Evolutionary conservation across 2,329 filamentous ascomycete species (phyloP).

Genomic region (Epicoccum nigrum): DNA sequence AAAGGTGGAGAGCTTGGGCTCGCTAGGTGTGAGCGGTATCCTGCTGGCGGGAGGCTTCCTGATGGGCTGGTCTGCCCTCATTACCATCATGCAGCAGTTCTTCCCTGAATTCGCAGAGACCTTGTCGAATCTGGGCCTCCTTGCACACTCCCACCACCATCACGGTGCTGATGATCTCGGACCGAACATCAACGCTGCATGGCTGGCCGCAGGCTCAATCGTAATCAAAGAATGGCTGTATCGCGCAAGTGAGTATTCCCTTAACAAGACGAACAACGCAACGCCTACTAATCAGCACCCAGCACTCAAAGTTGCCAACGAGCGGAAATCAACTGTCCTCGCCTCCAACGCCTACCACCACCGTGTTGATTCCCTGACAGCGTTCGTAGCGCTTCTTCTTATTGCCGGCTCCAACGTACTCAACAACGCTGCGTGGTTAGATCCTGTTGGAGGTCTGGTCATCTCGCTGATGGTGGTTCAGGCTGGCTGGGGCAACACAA

Average conservation of each 20-base stretch:
- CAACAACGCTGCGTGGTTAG: conserved; percentile 85
- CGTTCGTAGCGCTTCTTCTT: conserved; percentile 86
- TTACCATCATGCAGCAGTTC: conserved; percentile 59
- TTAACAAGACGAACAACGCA: too few species aligned
- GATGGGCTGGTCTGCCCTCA: conserved; percentile 77
- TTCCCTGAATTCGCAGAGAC: conserved; percentile 54
- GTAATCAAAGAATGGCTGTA: conserved; percentile 97
- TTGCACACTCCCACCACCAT: conserved; percentile 68
- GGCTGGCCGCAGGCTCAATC: conserved; percentile 90
- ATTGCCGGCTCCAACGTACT: conserved; percentile 90
- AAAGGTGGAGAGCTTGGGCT: conserved; percentile 96
- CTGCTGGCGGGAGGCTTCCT: conserved; percentile 87
- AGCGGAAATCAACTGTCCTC: conserved; percentile 93
- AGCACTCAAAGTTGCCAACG: conserved; percentile 94
- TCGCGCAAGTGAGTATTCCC: conserved; percentile 72
- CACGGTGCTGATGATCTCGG: conserved; percentile 63
- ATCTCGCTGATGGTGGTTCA: conserved; percentile 94
- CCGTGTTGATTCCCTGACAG: conserved; percentile 92
- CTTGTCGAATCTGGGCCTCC: conserved; percentile 51
- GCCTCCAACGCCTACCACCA: conserved; percentile 97
- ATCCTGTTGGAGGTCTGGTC: conserved; percentile 88
- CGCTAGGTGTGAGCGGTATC: conserved; percentile 89
- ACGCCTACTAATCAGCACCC: conserved; percentile 32
- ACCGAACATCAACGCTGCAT: conserved; percentile 91
- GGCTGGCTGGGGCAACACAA: conserved; percentile 86